A percentile compares a stretch with the other conserved stretches of the same genome.
Conservation (phyloP, 305 asterid genomes). For the Ilex paraguariensis region DNA sequence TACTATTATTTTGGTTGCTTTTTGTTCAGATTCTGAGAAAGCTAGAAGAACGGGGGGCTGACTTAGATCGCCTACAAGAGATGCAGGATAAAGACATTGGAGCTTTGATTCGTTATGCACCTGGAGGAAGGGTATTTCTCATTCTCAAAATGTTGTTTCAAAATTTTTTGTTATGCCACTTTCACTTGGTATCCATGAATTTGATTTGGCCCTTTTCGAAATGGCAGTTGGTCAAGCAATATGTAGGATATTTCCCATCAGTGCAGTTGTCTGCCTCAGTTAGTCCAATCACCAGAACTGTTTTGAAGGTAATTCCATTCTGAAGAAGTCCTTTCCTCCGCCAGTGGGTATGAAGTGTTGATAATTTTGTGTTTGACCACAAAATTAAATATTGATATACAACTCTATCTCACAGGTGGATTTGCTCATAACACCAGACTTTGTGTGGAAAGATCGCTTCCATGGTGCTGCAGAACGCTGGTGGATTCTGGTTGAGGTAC, state of each 20-base stretch:
- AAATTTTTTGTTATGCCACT: conserved; percentile 6
- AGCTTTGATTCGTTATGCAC: conserved; percentile 88
- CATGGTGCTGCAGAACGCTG: conserved; percentile 95
- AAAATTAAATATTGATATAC: conserved; percentile 5
- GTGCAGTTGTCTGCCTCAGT: conserved; percentile 83
- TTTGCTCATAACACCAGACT: conserved; percentile 74
- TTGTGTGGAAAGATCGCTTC: conserved; percentile 92
- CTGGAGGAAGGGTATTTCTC: conserved; percentile 87
- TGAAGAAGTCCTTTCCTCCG: background rate
- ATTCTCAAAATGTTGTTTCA: conserved; percentile 15
- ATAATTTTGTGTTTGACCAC: no score
- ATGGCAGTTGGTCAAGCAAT: conserved; percentile 79
- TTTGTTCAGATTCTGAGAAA: conserved; percentile 76
- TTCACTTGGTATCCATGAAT: conserved; percentile 11
- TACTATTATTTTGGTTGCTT: background rate
- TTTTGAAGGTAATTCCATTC: conserved; percentile 70
- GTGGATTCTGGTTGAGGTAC: conserved; percentile 98
- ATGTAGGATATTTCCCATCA: conserved; percentile 81
- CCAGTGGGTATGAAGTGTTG: no score
- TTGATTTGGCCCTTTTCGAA: conserved; percentile 23
- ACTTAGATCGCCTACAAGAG: conserved; percentile 80
- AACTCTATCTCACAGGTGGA: conserved; percentile 56
- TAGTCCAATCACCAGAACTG: conserved; percentile 98
- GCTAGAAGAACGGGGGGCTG: conserved; percentile 83
- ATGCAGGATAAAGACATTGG: conserved; percentile 94